These are phyloP conservation scores for Guyanaporus albipodus DNA, from an alignment of 768 basidiomycete species.

Conservation along the genomic window DNA sequence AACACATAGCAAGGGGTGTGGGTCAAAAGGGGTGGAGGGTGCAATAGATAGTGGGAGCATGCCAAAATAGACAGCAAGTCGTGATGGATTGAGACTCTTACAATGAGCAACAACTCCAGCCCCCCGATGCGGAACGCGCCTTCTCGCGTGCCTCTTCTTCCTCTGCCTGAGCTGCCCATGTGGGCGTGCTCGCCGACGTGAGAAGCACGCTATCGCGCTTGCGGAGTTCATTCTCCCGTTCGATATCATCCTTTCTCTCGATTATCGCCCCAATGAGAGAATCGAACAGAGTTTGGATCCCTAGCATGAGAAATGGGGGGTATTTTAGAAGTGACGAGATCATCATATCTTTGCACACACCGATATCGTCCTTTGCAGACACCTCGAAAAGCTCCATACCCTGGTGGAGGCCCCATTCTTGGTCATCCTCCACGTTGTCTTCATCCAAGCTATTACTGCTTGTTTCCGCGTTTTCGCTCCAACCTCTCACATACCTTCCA, in stretches of 20 bases:
- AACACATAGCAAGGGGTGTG: slow-evolving; percentile 26
- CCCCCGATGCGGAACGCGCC: slow-evolving; percentile 41
- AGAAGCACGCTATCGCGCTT: slow-evolving; percentile 84
- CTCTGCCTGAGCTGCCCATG: slow-evolving; percentile 78
- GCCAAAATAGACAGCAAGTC: slow-evolving; percentile 12
- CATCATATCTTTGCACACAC: slow-evolving; percentile 35
- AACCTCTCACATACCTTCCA: slow-evolving; percentile 46
- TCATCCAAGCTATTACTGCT: slow-evolving; percentile 67
- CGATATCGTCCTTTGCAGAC: slow-evolving; percentile 83
- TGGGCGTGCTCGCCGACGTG: slow-evolving; percentile 55
- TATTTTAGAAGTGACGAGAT: slow-evolving; percentile 12
- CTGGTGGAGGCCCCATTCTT: slow-evolving; percentile 74
- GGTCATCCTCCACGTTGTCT: slow-evolving; percentile 50
- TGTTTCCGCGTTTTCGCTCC: slow-evolving; percentile 54
- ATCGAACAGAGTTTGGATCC: slow-evolving; percentile 77
- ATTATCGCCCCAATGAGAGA: slow-evolving; percentile 80
- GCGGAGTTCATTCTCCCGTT: slow-evolving; percentile 74
- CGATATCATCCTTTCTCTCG: slow-evolving; percentile 69
- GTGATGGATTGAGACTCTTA: slow-evolving; percentile 23
- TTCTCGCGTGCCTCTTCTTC: slow-evolving; percentile 69
- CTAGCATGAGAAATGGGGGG: slow-evolving; percentile 36
- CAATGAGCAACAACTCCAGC: slow-evolving; percentile 69
- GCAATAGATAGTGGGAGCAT: slow-evolving; percentile 21
- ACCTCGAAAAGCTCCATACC: slow-evolving; percentile 90
- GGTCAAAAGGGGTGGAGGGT: slow-evolving; percentile 7